These are phyloP conservation scores for Cryptococcus sp. DNA, from an alignment of 1,284 basidiomycete species.

Conservation along the genomic window DNA sequence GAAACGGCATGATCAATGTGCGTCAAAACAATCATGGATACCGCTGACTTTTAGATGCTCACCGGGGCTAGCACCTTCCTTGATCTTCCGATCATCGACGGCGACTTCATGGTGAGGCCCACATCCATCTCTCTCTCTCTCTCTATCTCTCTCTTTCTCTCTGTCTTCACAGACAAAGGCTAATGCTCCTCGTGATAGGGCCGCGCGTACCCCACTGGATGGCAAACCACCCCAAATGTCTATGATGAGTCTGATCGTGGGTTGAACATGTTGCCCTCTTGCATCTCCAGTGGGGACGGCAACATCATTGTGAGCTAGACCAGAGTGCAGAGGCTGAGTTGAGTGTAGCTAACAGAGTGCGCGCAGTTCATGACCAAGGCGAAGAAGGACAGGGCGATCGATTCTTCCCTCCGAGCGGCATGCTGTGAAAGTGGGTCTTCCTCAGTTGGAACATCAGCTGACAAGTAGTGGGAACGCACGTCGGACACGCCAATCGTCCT, in stretches of 20 bases:
- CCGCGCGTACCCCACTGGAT: slow-evolving; percentile 28
- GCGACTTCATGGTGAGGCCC: slow-evolving; percentile 47
- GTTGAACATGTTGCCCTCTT: slow-evolving; percentile 28
- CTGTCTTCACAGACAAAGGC: no score
- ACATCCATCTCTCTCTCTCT: background rate
- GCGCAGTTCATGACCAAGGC: slow-evolving; percentile 29
- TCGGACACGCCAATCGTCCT: slow-evolving; percentile 24
- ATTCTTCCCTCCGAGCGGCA: slow-evolving; percentile 26
- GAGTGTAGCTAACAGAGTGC: background rate
- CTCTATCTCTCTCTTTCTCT: no score
- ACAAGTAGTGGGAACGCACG: slow-evolving; percentile 20
- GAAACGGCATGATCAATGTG: slow-evolving; percentile 57
- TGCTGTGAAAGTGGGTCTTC: slow-evolving; percentile 18
- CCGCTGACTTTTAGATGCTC: slow-evolving; percentile 39
- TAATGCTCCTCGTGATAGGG: slow-evolving; percentile 9
- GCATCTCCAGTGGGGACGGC: slow-evolving; percentile 33
- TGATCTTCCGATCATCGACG: slow-evolving; percentile 52
- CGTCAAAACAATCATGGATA: no score
- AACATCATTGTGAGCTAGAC: slow-evolving; percentile 18
- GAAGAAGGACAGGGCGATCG: slow-evolving; percentile 27
- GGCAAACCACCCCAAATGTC: slow-evolving; percentile 36
- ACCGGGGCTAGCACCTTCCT: slow-evolving; percentile 45
- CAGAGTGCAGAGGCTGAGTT: background rate
- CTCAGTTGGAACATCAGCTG: no score
- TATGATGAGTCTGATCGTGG: slow-evolving; percentile 22